phyloP scores from a whole-genome alignment of 352 stramenopile genomes.

The Globisporangium alternatum region DNA sequence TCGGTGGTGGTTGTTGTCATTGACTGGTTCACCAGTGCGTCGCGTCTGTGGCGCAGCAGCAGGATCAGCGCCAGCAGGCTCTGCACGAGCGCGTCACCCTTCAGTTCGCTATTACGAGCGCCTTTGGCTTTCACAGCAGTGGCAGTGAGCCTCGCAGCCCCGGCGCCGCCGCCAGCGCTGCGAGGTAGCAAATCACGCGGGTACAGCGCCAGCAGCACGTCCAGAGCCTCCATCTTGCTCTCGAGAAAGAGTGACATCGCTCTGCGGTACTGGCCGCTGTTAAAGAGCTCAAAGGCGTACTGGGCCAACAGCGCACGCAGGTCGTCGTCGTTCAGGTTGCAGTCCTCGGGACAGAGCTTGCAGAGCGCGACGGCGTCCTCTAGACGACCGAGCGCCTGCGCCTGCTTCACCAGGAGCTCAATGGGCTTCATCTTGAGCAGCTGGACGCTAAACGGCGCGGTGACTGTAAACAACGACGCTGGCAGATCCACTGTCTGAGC shows the following conservation, averaged over 20 bases:
- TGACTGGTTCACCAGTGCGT: conserved; percentile 17
- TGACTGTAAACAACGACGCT: conserved; percentile 38
- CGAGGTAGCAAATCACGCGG: conserved; percentile 69
- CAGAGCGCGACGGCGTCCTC: conserved; percentile 65
- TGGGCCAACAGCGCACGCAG: conserved; percentile 48
- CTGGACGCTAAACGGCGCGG: conserved; percentile 45
- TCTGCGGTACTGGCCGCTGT: conserved; percentile 26
- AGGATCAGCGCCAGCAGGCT: conserved; percentile 53
- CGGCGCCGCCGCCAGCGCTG: conserved; percentile 28
- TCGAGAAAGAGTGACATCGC: conserved; percentile 67
- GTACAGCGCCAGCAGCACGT: conserved; percentile 70
- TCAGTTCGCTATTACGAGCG: conserved; percentile 19
- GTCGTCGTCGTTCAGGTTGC: conserved; percentile 51
- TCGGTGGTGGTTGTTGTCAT: background rate
- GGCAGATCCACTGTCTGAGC: conserved; percentile 12
- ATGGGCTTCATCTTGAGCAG: conserved; percentile 56
- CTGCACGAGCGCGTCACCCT: conserved; percentile 47
- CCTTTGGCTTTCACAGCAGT: conserved; percentile 14
- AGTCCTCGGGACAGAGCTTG: conserved; percentile 67
- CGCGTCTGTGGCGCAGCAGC: conserved; percentile 46
- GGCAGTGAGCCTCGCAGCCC: conserved; percentile 6
- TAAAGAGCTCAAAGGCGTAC: conserved; percentile 62
- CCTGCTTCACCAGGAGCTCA: conserved; percentile 44
- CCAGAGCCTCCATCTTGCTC: conserved; percentile 43
- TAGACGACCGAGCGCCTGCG: conserved; percentile 30